Base-by-base conservation (phyloP, 345 rosid species). In the Salix viminalis region DNA sequence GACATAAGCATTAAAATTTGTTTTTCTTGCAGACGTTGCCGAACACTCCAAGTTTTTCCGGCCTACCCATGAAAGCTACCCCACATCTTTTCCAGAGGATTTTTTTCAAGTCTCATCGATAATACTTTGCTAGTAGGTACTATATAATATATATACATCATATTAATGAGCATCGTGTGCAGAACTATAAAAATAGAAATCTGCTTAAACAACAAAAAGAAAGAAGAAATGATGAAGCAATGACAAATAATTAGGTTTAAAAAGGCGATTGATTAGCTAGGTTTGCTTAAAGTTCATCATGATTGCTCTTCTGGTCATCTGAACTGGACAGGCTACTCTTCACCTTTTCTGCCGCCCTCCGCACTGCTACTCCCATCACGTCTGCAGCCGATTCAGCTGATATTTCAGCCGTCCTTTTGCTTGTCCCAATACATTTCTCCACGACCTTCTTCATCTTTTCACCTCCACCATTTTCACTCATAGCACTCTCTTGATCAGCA, bases 391-490 rank as follows among this genome's bases (percentile, higher is more conserved):
- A 66, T 84, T 82, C 86, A 1, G 94, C 95, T 28, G 95, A 79
- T 54, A 72, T 87, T 71, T 91, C 86, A 4, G 85, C 84, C 0
- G 89, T 77, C 16, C 18, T 67, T 84, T 86, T 83, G 81, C 90
- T 73, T 44, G 69, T 65, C 73, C 60, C 82, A 0, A 84, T 71
- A 50, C 88, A 89, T 78, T 87, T 89, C 80, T 74, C 85, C 0
- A 86, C 92, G n/a, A 92, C 94, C 34, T 79, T 90, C 76, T 77
- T 91, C 85, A 92, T 66, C 70, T 77, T 85, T 62, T 79, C 88
- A 67, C 70, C 84, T 23, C 77, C 84, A 5, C 77, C 50, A 44
- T 60, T 66, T 3, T 12, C 80, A 64, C n/a, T 30, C 79, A 10
- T 64, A 71, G 41, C 71, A 48, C 28, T 41, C 84, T 1, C 61